Evolutionary conservation across 1,284 basidiomycete genomes (phyloP).

Genomic region (Hypsizygus ulmarius): DNA sequence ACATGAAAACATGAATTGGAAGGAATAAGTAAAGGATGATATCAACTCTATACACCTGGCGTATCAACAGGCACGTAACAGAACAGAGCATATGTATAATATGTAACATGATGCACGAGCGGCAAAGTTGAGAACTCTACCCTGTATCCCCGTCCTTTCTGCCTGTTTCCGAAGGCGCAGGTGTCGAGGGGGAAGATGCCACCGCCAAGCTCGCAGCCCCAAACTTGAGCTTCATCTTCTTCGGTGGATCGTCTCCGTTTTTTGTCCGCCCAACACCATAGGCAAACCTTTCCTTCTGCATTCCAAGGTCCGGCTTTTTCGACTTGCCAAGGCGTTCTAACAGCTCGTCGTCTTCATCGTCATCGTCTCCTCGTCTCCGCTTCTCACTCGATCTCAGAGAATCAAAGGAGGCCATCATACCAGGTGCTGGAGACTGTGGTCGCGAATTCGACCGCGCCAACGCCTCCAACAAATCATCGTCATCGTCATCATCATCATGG

Average conservation of each 20-base stretch:
- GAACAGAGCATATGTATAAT: constrained; percentile 13
- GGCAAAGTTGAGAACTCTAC: constrained; percentile 12
- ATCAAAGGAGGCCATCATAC: constrained; percentile 37
- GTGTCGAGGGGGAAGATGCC: constrained; percentile 36
- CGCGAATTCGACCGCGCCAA: constrained; percentile 44
- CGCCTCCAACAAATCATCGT: constrained; percentile 52
- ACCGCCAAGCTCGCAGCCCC: constrained; percentile 45
- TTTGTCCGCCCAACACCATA: constrained; percentile 36
- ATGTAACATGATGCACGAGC: constrained; percentile 9
- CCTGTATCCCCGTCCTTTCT: constrained; percentile 77
- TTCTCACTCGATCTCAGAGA: constrained; percentile 62
- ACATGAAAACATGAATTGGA: constrained; percentile 5
- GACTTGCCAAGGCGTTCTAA: constrained; percentile 54
- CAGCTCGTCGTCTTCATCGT: constrained; percentile 65
- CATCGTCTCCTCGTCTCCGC: constrained; percentile 59
- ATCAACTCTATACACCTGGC: constrained; percentile 14
- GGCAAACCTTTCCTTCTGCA: constrained; percentile 35
- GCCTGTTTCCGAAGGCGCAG: constrained; percentile 56
- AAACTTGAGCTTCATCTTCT: constrained; percentile 77
- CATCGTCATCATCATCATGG: constrained; percentile 53
- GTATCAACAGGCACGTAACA: constrained; percentile 5
- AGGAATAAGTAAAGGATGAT: constrained; percentile 4
- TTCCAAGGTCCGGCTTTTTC: constrained; percentile 50
- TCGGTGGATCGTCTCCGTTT: constrained; percentile 61
- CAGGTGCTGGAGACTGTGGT: constrained; percentile 42